A percentile compares a stretch with the other conserved stretches of the same genome.
Conservation (phyloP, 2,329 filamentous ascomycete genomes). For the Fusarium armeniacum region DNA sequence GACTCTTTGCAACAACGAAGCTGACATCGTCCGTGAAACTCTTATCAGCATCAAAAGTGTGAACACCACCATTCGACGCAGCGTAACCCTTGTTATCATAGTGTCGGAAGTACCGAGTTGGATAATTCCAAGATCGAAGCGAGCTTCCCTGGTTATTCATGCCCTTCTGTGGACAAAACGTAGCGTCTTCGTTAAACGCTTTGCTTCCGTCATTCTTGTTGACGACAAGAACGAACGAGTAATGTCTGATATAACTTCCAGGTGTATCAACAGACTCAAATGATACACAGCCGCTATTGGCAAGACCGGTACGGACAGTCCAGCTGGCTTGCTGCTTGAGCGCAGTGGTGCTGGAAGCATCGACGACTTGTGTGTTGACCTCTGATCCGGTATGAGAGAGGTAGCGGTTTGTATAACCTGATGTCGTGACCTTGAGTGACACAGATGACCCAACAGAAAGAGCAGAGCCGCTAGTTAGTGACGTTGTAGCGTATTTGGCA, state of each 20-base stretch:
- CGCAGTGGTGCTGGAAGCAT: conserved; percentile 5
- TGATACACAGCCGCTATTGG: conserved; percentile 26
- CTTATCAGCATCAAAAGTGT: conserved; percentile 16
- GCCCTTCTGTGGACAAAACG: conserved; percentile 27
- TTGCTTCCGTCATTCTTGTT: conserved; percentile 20
- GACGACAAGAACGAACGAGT: background rate
- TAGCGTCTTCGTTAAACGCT: conserved; percentile 29
- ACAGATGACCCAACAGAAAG: conserved; percentile 26
- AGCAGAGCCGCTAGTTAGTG: conserved; percentile 7
- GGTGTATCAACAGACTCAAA: conserved; percentile 31
- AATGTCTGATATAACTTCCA: conserved; percentile 24
- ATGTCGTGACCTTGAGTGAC: conserved; percentile 17
- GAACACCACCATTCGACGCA: conserved; percentile 24
- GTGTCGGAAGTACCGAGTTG: conserved; percentile 27
- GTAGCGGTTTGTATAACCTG: conserved; percentile 23
- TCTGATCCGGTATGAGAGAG: conserved; percentile 18
- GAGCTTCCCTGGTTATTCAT: conserved; percentile 17
- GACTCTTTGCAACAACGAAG: conserved; percentile 6
- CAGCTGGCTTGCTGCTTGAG: conserved; percentile 33
- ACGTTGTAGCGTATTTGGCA: conserved; percentile 24
- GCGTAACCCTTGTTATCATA: conserved; percentile 14
- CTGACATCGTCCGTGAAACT: conserved; percentile 20
- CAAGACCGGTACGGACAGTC: conserved; percentile 26
- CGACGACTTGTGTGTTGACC: conserved; percentile 26
- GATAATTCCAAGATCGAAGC: conserved; percentile 31